Base-by-base conservation (phyloP, 1,284 basidiomycete species). In the Xerocomus minutiporus region DNA sequence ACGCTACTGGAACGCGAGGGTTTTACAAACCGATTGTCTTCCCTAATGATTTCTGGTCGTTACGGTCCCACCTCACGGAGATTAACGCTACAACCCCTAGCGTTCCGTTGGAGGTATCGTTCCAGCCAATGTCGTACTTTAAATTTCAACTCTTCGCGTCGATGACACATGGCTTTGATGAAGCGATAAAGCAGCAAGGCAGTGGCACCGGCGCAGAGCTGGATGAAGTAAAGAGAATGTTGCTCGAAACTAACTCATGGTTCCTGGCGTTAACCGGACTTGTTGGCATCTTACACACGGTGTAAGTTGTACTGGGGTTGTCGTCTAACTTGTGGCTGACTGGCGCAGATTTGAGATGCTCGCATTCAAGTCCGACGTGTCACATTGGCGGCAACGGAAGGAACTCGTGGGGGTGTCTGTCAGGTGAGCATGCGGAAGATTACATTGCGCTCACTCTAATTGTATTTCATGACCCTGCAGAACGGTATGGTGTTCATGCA, bases 41-140 rank as follows among this genome's bases (percentile, higher is more conserved):
- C 72, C 83, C 92, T 7, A 98, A 98, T 67, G 93, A 97, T 67
- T 98, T 98, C 71, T 98, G 94, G 93, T 77, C 86, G 57, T 78
- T 94, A 13, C 83, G 84, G 44, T 86, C 87, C 34, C 87, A 93
- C 59, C 83, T 91, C 61, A 69, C 82, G 53, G 86, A 91, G 63
- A 81, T 96, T 63, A 94, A 95, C 69, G 71, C 75, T 28, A 91
- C 90, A 0, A 90, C 87, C 2, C 74, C 81, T 9, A 75, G 65
- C 8, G 74, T 94, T 1, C 92, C 93, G 2, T 75, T 99, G 9
- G 83, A 86, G 58, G 79, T 98, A 63, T 82, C 82, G 8, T 88
- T 96, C 73, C 83, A 90, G 62, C 88, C 94, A 8, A 86, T 95
- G 75, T 84, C 88, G 8, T 89, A 85, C 69, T 80, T 87, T 68